These are phyloP conservation scores for Wickerhamiella domercqiae DNA, from an alignment of 805 yeast genomes.

Conservation along the genomic window DNA sequence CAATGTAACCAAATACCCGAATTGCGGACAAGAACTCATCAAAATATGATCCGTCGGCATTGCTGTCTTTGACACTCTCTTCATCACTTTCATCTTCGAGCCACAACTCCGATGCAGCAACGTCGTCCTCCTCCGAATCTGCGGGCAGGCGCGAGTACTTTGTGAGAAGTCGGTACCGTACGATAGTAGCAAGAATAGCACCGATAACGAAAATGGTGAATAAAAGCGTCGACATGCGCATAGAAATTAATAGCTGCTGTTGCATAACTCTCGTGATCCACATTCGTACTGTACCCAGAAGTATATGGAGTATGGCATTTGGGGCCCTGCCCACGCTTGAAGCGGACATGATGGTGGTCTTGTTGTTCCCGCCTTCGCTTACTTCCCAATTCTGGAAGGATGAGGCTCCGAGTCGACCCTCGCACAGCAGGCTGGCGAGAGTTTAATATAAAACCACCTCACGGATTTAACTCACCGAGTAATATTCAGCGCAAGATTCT, in stretches of 20 bases:
- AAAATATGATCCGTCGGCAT: constrained; percentile 45
- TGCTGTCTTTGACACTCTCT: neutral
- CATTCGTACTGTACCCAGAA: constrained; percentile 2
- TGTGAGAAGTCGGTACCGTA: constrained; percentile 50
- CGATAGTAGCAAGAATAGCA: constrained; percentile 30
- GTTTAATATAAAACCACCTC: constrained; percentile 6
- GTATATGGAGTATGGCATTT: neutral
- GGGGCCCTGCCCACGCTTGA: too few species aligned
- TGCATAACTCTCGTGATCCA: neutral
- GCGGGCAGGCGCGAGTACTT: constrained; percentile 42
- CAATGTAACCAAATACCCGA: constrained; percentile 86
- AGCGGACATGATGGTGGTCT: too few species aligned
- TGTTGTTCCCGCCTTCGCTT: too few species aligned
- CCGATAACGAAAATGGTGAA: constrained; percentile 20
- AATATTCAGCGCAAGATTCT: constrained; percentile 18
- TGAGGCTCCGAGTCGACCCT: constrained; percentile 14
- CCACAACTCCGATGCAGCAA: constrained; percentile 34
- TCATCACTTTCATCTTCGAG: constrained; percentile 24
- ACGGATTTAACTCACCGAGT: constrained; percentile 11
- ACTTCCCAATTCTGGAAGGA: too few species aligned
- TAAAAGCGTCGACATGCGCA: constrained; percentile 14
- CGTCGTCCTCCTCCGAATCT: constrained; percentile 20
- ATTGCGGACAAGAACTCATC: constrained; percentile 86
- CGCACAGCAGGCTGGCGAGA: constrained; percentile 13
- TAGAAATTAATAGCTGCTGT: constrained; percentile 6